Evolutionary conservation across 176 grass and related monocot species (phyloP).

Genomic region (Juncus effusus): DNA sequence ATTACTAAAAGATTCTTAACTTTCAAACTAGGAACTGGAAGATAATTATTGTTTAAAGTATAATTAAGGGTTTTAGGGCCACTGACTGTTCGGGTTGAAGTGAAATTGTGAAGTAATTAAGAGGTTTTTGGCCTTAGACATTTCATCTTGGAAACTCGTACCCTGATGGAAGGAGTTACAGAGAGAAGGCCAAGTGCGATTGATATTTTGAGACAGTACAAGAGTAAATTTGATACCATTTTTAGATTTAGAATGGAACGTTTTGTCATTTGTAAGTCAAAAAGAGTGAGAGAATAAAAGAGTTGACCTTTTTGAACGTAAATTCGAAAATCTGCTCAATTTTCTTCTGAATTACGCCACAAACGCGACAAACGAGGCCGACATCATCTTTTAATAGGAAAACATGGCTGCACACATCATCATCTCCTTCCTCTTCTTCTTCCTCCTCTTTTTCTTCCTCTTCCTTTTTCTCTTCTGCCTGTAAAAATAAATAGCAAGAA

Average conservation of each 20-base stretch:
- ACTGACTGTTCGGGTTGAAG: not conserved
- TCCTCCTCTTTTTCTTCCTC: conserved; percentile 35
- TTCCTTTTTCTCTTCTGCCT: conserved; percentile 35
- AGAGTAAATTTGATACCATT: no score
- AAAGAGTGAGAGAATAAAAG: conserved; percentile 20
- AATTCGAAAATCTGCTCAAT: conserved; percentile 92
- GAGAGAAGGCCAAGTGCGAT: no score
- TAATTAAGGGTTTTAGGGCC: not conserved
- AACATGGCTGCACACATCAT: conserved; percentile 56
- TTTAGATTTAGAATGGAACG: not conserved
- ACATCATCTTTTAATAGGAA: conserved; percentile 76
- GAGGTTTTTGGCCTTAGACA: not conserved
- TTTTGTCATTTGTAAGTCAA: not conserved
- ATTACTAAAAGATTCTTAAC: not conserved
- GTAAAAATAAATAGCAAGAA: conserved; percentile 14
- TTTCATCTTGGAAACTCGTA: no score
- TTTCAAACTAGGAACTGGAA: no score
- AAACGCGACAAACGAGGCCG: conserved; percentile 81
- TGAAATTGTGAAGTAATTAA: not conserved
- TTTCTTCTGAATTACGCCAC: conserved; percentile 91
- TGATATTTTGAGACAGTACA: no score
- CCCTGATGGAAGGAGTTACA: no score
- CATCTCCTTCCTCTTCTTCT: conserved; percentile 44
- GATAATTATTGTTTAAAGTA: no score
- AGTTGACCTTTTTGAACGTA: conserved; percentile 83